Evolutionary conservation across 768 basidiomycete genomes (phyloP).

Genomic region (Psilocybe cubensis): DNA sequence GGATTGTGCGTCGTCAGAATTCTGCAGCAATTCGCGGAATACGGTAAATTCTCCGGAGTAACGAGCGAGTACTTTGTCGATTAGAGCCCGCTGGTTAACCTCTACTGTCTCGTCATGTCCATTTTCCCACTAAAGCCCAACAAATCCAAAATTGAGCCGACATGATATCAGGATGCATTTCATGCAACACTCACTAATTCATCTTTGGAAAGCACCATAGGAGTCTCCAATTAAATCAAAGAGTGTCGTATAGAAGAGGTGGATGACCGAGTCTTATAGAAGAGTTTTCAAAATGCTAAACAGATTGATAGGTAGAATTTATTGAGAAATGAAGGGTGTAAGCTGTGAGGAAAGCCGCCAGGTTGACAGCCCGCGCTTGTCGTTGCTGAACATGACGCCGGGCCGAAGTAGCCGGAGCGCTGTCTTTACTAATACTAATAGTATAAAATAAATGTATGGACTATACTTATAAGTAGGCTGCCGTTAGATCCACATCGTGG

Average conservation of each 20-base stretch:
- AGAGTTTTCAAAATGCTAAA: no score
- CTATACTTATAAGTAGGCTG: no score
- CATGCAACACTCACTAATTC: slow-evolving; percentile 15
- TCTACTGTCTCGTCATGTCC: slow-evolving; percentile 84
- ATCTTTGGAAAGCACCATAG: slow-evolving; percentile 23
- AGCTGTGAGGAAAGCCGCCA: no score
- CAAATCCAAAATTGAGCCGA: not conserved
- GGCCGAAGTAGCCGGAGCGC: no score
- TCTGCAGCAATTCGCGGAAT: slow-evolving; percentile 88
- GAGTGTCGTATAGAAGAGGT: not conserved
- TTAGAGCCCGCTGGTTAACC: slow-evolving; percentile 95
- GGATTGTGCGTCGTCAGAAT: slow-evolving; percentile 90
- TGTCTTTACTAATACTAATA: no score
- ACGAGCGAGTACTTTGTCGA: slow-evolving; percentile 94
- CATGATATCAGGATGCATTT: not conserved
- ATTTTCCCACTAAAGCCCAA: slow-evolving; percentile 44
- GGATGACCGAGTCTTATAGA: no score
- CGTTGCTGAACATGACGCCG: no score
- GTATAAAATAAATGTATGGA: no score
- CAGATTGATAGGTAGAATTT: no score
- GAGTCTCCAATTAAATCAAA: not conserved
- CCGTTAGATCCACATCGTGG: no score
- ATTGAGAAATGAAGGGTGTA: no score
- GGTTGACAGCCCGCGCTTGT: no score
- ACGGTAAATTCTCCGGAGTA: slow-evolving; percentile 95